Percentiles rank a stretch among this genome's conserved stretches.
These are phyloP conservation scores for Torulaspora maleeae DNA, from an alignment of 805 yeast genomes.

Conservation along the genomic window DNA sequence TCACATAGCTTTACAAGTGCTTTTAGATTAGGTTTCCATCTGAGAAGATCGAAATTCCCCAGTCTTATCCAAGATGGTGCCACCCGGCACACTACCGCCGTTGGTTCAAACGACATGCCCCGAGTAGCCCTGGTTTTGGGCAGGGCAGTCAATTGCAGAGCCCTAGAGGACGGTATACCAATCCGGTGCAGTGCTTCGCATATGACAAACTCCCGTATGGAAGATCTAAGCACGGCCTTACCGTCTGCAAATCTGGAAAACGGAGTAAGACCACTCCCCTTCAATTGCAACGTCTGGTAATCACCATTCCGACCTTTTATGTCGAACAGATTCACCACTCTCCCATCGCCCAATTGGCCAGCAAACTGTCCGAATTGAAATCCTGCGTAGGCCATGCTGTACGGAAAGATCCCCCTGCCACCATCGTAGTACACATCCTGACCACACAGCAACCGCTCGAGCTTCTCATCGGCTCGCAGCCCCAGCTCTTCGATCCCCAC, in stretches of 20 bases:
- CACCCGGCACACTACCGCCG: slow-evolving; percentile 81
- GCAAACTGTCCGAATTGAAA: slow-evolving; percentile 96
- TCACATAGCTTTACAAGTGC: slow-evolving; percentile 64
- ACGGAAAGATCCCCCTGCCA: slow-evolving; percentile 56
- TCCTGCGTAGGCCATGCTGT: slow-evolving; percentile 91
- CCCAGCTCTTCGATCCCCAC: slow-evolving; percentile 61
- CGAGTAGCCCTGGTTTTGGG: slow-evolving; percentile 79
- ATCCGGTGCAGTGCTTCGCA: slow-evolving; percentile 77
- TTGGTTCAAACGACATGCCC: slow-evolving; percentile 56
- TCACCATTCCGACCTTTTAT: slow-evolving; percentile 46
- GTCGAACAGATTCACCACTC: slow-evolving; percentile 81
- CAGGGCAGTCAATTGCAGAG: slow-evolving; percentile 62
- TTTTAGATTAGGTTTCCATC: slow-evolving; percentile 63
- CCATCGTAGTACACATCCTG: slow-evolving; percentile 40
- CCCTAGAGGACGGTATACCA: slow-evolving; percentile 84
- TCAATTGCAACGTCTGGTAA: slow-evolving; percentile 55
- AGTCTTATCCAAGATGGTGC: slow-evolving; percentile 83
- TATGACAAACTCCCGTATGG: slow-evolving; percentile 80
- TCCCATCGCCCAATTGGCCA: slow-evolving; percentile 95
- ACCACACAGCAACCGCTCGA: slow-evolving; percentile 60
- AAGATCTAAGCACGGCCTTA: slow-evolving; percentile 83
- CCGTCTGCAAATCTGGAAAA: slow-evolving; percentile 96
- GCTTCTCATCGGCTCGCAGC: slow-evolving; percentile 44
- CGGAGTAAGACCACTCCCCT: slow-evolving; percentile 92
- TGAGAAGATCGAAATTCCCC: slow-evolving; percentile 81